These are phyloP conservation scores for Blastocystis sp. DNA, from an alignment of 352 stramenopile species.

Conservation along the genomic window DNA sequence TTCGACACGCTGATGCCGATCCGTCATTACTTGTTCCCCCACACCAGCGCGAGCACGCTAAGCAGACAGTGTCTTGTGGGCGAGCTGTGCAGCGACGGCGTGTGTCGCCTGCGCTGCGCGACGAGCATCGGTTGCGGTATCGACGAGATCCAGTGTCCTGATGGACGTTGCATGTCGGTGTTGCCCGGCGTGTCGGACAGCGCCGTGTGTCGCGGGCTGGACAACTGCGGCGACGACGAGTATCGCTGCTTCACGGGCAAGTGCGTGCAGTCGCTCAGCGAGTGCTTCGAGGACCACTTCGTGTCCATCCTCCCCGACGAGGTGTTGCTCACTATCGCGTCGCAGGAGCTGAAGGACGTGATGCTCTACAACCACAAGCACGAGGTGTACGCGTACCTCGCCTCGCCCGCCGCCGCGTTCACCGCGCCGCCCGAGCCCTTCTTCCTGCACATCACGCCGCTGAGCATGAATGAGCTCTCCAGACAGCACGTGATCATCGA, in stretches of 20 bases:
- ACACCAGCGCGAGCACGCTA: not conserved
- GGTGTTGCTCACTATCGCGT: not conserved
- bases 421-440: not conserved
- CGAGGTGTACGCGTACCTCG: not conserved
- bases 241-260: slow-evolving; percentile 25
- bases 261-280: not conserved
- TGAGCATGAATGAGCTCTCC: not conserved
- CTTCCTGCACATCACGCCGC: slow-evolving; percentile 2
- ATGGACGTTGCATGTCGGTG: not conserved
- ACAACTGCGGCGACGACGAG: not conserved
- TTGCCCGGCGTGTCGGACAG: slow-evolving; percentile 10
- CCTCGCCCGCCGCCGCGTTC: too few species aligned
- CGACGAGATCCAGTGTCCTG: not conserved
- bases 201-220: not conserved
- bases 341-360: not conserved
- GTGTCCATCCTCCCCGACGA: not conserved
- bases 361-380: slow-evolving; percentile 37
- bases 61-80: not conserved
- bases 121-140: not conserved
- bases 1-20: not conserved
- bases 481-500: not conserved
- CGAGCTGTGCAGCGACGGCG: slow-evolving; percentile 11
- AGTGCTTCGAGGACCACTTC: slow-evolving; percentile 12
- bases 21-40: not conserved
- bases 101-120: not conserved